These are phyloP conservation scores for Tricholoma furcatifolium DNA, from an alignment of 768 basidiomycete genomes.

Conservation along the genomic window DNA sequence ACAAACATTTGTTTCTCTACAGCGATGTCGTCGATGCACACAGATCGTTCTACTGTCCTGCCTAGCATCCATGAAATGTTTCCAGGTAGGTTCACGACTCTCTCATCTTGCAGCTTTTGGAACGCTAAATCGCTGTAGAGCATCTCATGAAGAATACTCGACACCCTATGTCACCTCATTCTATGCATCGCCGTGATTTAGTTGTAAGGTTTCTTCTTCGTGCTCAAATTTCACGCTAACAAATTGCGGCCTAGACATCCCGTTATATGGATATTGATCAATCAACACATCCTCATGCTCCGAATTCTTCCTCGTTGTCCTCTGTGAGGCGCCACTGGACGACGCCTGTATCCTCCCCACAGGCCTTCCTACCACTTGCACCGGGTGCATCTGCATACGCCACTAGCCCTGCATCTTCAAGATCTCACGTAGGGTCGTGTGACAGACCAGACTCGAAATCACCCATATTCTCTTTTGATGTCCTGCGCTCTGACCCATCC, in stretches of 20 bases:
- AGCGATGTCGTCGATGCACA: constrained; percentile 3
- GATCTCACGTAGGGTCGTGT: background rate
- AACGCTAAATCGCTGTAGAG: constrained; percentile 3
- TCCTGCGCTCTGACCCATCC: constrained; percentile 42
- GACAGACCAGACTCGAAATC: constrained; percentile 9
- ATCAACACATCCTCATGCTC: no score
- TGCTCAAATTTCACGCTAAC: background rate
- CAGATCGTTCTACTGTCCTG: constrained; percentile 26
- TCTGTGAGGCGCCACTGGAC: constrained; percentile 9
- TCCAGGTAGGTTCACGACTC: constrained; percentile 38
- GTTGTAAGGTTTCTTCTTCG: background rate
- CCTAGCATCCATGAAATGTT: constrained; percentile 58
- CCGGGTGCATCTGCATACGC: background rate
- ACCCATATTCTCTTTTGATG: constrained; percentile 37
- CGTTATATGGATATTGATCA: background rate
- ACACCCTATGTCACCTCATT: constrained; percentile 8
- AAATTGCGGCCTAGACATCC: background rate
- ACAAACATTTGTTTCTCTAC: background rate
- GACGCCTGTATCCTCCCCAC: constrained; percentile 8
- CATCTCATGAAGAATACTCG: constrained; percentile 12
- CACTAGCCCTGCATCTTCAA: background rate
- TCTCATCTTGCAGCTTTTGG: background rate
- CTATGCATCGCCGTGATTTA: background rate
- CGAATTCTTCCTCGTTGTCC: background rate
- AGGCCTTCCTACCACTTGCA: background rate